phyloP scores from a whole-genome alignment of 257 asterid species.

The Knoxia roxburghii region DNA sequence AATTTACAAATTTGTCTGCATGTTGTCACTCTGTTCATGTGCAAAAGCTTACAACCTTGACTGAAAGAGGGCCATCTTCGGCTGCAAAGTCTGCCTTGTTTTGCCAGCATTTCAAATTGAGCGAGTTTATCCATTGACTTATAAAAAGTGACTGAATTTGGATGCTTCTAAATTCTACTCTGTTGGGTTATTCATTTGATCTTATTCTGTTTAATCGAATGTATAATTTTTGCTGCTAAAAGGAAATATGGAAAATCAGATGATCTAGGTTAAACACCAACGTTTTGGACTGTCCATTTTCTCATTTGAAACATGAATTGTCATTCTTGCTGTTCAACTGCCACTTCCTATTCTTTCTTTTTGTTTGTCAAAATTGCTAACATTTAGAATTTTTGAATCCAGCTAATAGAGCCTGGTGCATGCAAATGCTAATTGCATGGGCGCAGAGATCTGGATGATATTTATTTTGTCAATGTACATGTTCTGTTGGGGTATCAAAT shows the following conservation, averaged over 20 bases:
- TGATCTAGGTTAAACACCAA: background rate
- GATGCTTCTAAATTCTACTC: background rate
- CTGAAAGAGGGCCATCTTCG: background rate
- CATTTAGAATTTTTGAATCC: background rate
- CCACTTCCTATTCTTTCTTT: background rate
- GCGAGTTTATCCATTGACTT: background rate
- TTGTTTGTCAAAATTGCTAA: background rate
- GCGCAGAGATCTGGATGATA: background rate
- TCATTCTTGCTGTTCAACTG: background rate
- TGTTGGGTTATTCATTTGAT: background rate
- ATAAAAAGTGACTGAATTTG: background rate
- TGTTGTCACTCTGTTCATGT: background rate
- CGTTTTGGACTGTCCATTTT: background rate
- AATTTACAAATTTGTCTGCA: background rate
- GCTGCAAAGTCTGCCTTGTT: background rate
- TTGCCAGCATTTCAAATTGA: background rate
- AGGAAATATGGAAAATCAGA: background rate
- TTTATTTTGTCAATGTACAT: background rate
- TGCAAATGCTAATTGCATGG: background rate
- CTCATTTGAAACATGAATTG: background rate
- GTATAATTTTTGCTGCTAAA: background rate
- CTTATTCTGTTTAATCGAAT: background rate
- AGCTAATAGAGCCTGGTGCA: background rate
- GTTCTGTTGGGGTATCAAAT: no score
- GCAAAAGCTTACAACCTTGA: background rate